Evolutionary conservation across 78 protist species (phyloP).

Genomic region (Reticulomyxa filosa): DNA sequence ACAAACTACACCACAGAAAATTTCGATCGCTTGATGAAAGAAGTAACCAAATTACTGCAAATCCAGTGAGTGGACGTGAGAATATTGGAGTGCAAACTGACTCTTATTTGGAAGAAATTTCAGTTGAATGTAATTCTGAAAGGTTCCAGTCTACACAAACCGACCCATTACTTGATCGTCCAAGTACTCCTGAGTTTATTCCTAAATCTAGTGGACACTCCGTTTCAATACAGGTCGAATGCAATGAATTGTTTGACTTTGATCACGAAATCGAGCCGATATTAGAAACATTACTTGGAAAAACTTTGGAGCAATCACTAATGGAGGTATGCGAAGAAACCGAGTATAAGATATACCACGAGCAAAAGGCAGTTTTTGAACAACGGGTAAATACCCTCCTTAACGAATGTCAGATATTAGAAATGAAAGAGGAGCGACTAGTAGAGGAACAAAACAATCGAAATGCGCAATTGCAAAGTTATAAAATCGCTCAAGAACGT

Average conservation of each 20-base stretch:
- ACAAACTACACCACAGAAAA: not conserved
- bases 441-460: too few relatives aligned
- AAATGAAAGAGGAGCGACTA: too few relatives aligned
- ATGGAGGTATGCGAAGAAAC: slow-evolving; percentile 35
- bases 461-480: too few relatives aligned
- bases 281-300: slow-evolving; percentile 56
- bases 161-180: slow-evolving; percentile 39
- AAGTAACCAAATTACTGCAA: too few relatives aligned
- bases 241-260: slow-evolving; percentile 62
- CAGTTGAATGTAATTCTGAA: not conserved
- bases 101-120: slow-evolving; percentile 33
- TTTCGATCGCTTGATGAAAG: too few relatives aligned
- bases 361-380: too few relatives aligned
- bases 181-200: slow-evolving; percentile 38
- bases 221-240: slow-evolving; percentile 40
- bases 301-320: slow-evolving; percentile 53
- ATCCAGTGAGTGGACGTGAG: not conserved
- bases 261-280: slow-evolving; percentile 68
- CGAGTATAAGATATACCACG: too few relatives aligned
- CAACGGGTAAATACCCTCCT: too few relatives aligned
- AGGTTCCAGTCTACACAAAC: not conserved
- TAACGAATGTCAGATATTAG: too few relatives aligned
- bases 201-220: slow-evolving; percentile 43
- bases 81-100: slow-evolving; percentile 52
- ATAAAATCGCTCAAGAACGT: too few relatives aligned